Evolutionary conservation across 352 stramenopile genomes (phyloP).

Genomic region (Phytophthora agathidicida): DNA sequence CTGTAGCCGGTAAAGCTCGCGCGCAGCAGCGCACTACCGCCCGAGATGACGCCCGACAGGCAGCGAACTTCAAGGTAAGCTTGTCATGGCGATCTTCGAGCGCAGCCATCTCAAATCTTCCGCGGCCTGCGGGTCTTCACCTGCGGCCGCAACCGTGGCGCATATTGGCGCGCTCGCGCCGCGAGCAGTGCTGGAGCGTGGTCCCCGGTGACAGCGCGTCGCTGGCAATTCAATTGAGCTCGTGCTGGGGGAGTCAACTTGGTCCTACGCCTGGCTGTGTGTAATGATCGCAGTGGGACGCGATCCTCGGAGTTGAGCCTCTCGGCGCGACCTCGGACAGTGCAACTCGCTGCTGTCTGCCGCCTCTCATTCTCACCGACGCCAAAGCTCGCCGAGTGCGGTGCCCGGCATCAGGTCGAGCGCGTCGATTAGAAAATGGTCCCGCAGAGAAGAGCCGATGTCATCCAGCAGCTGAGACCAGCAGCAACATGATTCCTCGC

Average conservation of each 20-base stretch:
- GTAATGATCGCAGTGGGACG: conserved; percentile 42
- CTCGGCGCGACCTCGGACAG: conserved; percentile 15
- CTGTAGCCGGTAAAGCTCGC: no score
- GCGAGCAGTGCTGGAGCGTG: neutral
- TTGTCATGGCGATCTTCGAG: conserved; percentile 6
- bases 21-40: neutral
- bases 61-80: conserved; percentile 18
- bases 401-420: conserved; percentile 20
- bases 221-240: conserved; percentile 29
- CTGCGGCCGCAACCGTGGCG: conserved; percentile 1
- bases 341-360: conserved; percentile 20
- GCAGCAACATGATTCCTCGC: conserved; percentile 8
- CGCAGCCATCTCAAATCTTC: conserved; percentile 28
- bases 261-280: conserved; percentile 31
- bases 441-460: conserved; percentile 16
- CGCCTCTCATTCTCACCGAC: conserved; percentile 9
- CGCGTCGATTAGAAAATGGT: conserved; percentile 37
- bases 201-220: conserved; percentile 14
- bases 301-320: neutral
- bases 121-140: neutral
- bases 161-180: neutral
- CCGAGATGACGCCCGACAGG: neutral
- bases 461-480: conserved; percentile 20
- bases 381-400: neutral
- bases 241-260: conserved; percentile 9